Conservation (phyloP, 352 stramenopile species). For the Aphanomyces euteiches region DNA sequence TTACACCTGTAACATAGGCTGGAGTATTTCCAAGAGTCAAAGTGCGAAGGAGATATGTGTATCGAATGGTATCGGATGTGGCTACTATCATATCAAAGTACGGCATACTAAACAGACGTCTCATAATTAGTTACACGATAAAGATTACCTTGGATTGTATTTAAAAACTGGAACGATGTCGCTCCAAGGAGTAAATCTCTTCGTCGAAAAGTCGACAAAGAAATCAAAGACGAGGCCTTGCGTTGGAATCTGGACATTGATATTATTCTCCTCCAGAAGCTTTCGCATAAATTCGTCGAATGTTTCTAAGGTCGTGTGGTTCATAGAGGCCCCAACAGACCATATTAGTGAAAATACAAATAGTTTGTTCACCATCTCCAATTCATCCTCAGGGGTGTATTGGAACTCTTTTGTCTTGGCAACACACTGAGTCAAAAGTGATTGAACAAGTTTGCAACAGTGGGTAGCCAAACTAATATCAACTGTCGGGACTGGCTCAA, state of each 20-base stretch:
- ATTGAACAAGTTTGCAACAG: slow-evolving; percentile 83
- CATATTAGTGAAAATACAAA: slow-evolving; percentile 91
- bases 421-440: slow-evolving; percentile 56
- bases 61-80: slow-evolving; percentile 66
- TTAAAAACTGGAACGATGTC: slow-evolving; percentile 67
- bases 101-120: slow-evolving; percentile 33
- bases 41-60: slow-evolving; percentile 52
- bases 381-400: slow-evolving; percentile 36
- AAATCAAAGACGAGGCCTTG: slow-evolving; percentile 83
- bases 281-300: slow-evolving; percentile 82
- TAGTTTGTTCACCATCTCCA: slow-evolving; percentile 62
- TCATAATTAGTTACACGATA: neutral
- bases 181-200: slow-evolving; percentile 48
- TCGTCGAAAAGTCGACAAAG: slow-evolving; percentile 64
- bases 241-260: slow-evolving; percentile 31
- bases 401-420: slow-evolving; percentile 31
- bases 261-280: slow-evolving; percentile 34
- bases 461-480: slow-evolving; percentile 87
- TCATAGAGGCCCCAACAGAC: slow-evolving; percentile 86
- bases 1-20: slow-evolving; percentile 87
- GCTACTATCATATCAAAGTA: slow-evolving; percentile 83
- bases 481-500: slow-evolving; percentile 83
- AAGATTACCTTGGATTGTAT: slow-evolving; percentile 41
- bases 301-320: slow-evolving; percentile 55
- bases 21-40: slow-evolving; percentile 63